Conservation (phyloP, 1,284 basidiomycete species). For the Somion occarium region DNA sequence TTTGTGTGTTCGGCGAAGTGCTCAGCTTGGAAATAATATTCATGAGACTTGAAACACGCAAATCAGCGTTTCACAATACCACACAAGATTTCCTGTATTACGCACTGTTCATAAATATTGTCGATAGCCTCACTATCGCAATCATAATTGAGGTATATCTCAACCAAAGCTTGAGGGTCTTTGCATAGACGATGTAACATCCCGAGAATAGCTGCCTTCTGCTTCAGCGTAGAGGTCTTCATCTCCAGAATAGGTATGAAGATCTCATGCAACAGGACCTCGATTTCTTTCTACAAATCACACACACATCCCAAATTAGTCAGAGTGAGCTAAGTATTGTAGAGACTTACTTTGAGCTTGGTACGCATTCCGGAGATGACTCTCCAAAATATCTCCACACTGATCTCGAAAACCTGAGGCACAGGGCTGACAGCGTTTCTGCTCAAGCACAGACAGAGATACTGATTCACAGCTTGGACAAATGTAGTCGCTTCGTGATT, state of each 20-base stretch:
- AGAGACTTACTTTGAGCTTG: conserved; percentile 78
- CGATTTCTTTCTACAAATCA: conserved; percentile 88
- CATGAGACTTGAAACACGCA: conserved; percentile 59
- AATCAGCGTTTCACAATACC: neutral
- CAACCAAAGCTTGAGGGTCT: conserved; percentile 93
- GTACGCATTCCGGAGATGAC: conserved; percentile 91
- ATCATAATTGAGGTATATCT: conserved; percentile 97
- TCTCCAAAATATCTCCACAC: conserved; percentile 98
- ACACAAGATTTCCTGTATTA: conserved; percentile 10
- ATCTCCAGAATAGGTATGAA: conserved; percentile 99
- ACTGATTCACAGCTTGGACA: conserved; percentile 90
- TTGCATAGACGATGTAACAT: conserved; percentile 87
- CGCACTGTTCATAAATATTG: conserved; percentile 94
- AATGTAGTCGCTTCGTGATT: conserved; percentile 85
- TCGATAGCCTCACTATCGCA: conserved; percentile 90
- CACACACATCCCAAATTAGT: neutral
- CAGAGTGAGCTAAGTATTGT: neutral
- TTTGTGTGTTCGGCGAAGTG: conserved; percentile 55
- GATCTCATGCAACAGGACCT: conserved; percentile 96
- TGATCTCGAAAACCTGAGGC: conserved; percentile 95
- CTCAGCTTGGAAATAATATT: conserved; percentile 92
- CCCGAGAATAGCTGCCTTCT: conserved; percentile 86
- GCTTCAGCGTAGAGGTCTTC: conserved; percentile 92
- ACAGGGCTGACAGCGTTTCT: conserved; percentile 96
- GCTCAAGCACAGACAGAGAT: conserved; percentile 90